These are phyloP conservation scores for Pisolithus marmoratus DNA, from an alignment of 768 basidiomycete species.

Conservation along the genomic window DNA sequence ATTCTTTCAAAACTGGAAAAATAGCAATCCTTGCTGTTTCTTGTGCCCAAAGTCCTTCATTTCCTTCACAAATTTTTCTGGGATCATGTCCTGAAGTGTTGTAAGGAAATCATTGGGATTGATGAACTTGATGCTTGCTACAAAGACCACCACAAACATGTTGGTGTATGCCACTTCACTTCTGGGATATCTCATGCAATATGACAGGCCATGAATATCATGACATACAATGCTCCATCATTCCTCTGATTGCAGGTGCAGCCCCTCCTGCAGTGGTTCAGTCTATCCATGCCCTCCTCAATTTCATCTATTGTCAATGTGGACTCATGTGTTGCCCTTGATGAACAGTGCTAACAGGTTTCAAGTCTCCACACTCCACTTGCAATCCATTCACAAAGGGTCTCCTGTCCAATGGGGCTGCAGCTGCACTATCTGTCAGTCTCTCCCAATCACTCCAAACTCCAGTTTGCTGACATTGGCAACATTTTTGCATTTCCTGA, in stretches of 20 bases:
- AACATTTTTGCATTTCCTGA: too few relatives aligned
- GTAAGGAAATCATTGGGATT: slow-evolving; percentile 1
- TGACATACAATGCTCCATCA: slow-evolving; percentile 31
- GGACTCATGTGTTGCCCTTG: not conserved
- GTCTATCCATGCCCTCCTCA: slow-evolving; percentile 9
- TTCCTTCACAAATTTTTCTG: slow-evolving; percentile 8
- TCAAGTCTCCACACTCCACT: too few relatives aligned
- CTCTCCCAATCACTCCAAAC: too few relatives aligned
- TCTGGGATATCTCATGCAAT: slow-evolving; percentile 33
- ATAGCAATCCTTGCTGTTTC: not conserved
- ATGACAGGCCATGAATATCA: slow-evolving; percentile 36
- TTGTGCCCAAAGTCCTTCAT: slow-evolving; percentile 17
- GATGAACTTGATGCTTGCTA: slow-evolving; percentile 1
- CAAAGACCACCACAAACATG: not conserved
- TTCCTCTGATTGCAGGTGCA: slow-evolving; percentile 10
- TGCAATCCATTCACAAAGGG: too few relatives aligned
- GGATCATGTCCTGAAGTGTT: slow-evolving; percentile 10
- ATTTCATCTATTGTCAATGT: slow-evolving; percentile 22
- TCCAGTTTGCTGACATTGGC: too few relatives aligned
- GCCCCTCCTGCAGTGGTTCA: not conserved
- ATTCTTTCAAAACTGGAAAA: not conserved
- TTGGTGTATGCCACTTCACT: slow-evolving; percentile 24
- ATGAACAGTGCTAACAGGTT: too few relatives aligned
- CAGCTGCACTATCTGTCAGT: too few relatives aligned
- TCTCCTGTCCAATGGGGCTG: too few relatives aligned